These are phyloP conservation scores for Pyrus communis DNA, from an alignment of 306 rosid species.

Conservation along the genomic window DNA sequence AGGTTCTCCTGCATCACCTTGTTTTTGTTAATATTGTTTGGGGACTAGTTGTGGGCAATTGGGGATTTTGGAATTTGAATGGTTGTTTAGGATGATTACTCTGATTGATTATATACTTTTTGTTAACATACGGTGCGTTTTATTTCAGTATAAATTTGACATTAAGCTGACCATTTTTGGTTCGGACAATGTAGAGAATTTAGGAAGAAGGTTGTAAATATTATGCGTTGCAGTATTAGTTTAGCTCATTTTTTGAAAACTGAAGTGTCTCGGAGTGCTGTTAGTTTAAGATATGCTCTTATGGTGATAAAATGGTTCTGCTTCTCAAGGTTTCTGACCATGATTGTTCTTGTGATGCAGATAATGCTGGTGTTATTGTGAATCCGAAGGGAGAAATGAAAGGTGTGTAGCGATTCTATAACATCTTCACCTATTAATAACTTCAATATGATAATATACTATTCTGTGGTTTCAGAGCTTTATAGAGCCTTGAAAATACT, in stretches of 20 bases:
- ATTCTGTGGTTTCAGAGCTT: neutral
- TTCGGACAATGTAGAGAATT: neutral
- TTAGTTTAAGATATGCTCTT: neutral
- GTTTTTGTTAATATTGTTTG: neutral
- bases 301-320: neutral
- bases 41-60: neutral
- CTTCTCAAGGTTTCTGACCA: neutral
- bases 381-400: constrained; percentile 94
- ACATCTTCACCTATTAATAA: neutral
- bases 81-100: neutral
- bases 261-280: neutral
- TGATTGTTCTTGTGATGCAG: constrained; percentile 24
- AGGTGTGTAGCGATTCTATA: constrained; percentile 23
- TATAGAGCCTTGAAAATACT: neutral
- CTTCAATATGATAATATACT: neutral
- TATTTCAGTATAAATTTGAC: neutral
- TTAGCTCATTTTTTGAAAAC: neutral
- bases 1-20: neutral
- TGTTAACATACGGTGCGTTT: neutral
- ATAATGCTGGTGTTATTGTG: constrained; percentile 85
- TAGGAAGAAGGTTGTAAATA: neutral
- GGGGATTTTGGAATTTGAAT: neutral
- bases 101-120: neutral
- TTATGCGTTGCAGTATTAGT: neutral
- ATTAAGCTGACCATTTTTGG: neutral